These are phyloP conservation scores for Sporothrix luriei DNA, from an alignment of 2,329 filamentous ascomycete genomes.

Conservation along the genomic window DNA sequence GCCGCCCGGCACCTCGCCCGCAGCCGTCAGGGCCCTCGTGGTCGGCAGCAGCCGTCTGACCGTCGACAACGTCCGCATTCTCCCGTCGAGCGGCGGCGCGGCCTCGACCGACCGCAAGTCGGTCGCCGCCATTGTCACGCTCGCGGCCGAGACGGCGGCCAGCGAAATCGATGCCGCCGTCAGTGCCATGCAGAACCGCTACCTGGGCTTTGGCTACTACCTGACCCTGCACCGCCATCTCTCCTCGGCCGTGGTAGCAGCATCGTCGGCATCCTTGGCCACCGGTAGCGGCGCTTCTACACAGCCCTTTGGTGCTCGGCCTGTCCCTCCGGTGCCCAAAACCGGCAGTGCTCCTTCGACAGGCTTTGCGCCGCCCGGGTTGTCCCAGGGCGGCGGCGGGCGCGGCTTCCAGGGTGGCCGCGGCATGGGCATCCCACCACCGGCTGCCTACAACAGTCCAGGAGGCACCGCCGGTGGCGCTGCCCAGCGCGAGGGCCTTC, in stretches of 20 bases:
- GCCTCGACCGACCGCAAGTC: slow-evolving; percentile 67
- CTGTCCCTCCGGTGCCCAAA: slow-evolving; percentile 15
- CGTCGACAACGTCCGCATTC: slow-evolving; percentile 73
- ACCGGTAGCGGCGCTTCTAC: slow-evolving; percentile 24
- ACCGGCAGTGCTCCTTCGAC: slow-evolving; percentile 43
- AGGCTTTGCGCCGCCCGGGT: slow-evolving; percentile 75
- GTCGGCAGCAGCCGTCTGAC: slow-evolving; percentile 53
- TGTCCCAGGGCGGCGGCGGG: slow-evolving; percentile 55
- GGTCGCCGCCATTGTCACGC: slow-evolving; percentile 74
- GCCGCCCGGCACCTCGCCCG: slow-evolving; percentile 62
- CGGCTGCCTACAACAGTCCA: slow-evolving; percentile 66
- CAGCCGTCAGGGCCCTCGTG: slow-evolving; percentile 62
- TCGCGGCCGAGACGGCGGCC: slow-evolving; percentile 77
- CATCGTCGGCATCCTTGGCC: slow-evolving; percentile 42
- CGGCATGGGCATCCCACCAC: slow-evolving; percentile 57
- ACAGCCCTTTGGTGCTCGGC: slow-evolving; percentile 43
- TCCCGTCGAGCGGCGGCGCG: slow-evolving; percentile 56
- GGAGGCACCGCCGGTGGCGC: slow-evolving; percentile 25
- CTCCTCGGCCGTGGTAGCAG: slow-evolving; percentile 71
- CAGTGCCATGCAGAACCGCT: slow-evolving; percentile 76
- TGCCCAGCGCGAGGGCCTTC: slow-evolving; percentile 52
- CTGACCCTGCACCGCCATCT: slow-evolving; percentile 79
- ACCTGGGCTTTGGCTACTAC: slow-evolving; percentile 82
- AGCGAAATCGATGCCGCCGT: slow-evolving; percentile 82
- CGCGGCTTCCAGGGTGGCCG: background rate